Base-by-base conservation (phyloP, 2,329 filamentous ascomycete species). In the Mollisiaceae sp. region DNA sequence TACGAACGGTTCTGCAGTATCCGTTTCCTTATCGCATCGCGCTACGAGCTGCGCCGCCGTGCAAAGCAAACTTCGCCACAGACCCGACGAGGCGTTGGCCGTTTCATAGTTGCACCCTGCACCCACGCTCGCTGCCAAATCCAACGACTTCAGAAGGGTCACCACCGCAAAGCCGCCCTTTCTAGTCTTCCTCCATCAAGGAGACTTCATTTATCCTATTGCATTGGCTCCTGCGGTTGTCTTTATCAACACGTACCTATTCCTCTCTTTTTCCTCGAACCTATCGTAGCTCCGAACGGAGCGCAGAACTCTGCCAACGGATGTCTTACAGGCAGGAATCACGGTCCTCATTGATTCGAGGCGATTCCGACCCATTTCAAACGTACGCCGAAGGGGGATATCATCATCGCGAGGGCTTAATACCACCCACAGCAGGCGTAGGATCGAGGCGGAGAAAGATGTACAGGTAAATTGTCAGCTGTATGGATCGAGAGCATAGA, bases 391-490 rank as follows among this genome's bases (percentile, higher is more conserved):
- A 75, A 73, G 74, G 77, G 74, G 74, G 74, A 50, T 76, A 75
- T 65, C 72, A 74, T 50, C 67, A 71, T 65, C 72, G 75, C 64
- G 72, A 76, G 70, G 74, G 74, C 43, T 65, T 75, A 59, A 43
- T 65, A 67, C 69, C 71, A 57, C 64, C 70, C 54, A 52, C 67
- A 11, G 59, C 63, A 58, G 55, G 41, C 66, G 52, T 68, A 74
- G 75, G 70, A 75, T 75, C 73, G 65, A 55, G 67, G 57, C 69
- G 74, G 75, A 67, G 63, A 72, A 87, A 79, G 72, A 87, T 94
- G 82, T 94, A 93, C 76, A 87, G 91, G 71, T 73, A 70, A 57
- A 54, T 54, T 54, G 50, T n/a, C 8, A 50, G 61, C 22, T 27
- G 11, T 15, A 41, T 55, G 6, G n/a, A 43, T 43, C 36, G 36